A percentile compares a stretch with the other conserved stretches of the same genome.
Conservation (phyloP, 345 rosid genomes). For the Barbarea vulgaris region DNA sequence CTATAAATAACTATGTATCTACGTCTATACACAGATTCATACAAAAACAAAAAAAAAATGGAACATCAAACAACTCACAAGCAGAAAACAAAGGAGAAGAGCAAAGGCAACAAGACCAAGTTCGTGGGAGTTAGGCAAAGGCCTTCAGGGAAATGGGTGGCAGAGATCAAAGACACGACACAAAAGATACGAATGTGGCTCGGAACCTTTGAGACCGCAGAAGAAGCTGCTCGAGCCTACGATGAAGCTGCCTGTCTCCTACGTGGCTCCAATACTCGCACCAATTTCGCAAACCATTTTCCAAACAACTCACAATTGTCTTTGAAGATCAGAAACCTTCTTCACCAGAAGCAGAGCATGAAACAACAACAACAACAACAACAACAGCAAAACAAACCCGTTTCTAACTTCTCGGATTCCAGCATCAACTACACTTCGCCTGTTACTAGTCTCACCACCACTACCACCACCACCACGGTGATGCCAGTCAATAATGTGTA, state of each 20-base stretch:
- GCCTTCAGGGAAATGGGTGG: constrained; percentile 94
- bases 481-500: constrained; percentile 50
- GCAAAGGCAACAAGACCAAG: constrained; percentile 45
- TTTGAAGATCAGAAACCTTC: constrained; percentile 73
- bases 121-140: constrained; percentile 89
- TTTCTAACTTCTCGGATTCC: constrained; percentile 11
- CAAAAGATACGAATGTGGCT: constrained; percentile 94
- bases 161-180: constrained; percentile 90
- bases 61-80: constrained; percentile 39
- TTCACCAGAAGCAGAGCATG: constrained; percentile 62
- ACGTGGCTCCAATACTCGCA: constrained; percentile 82
- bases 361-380: constrained; percentile 44
- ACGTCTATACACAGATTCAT: background rate
- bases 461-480: constrained; percentile 22
- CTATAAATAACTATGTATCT: constrained; percentile 25
- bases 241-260: constrained; percentile 90
- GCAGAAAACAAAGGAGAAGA: constrained; percentile 43
- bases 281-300: constrained; percentile 63
- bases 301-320: constrained; percentile 64
- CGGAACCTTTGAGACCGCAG: constrained; percentile 78
- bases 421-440: constrained; percentile 19
- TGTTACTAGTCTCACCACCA: constrained; percentile 14
- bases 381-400: constrained; percentile 25
- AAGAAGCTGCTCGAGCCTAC: constrained; percentile 87
- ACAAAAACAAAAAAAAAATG: constrained; percentile 45